phyloP scores from a whole-genome alignment of 345 rosid genomes.

The Rhodamnia rubescens region DNA sequence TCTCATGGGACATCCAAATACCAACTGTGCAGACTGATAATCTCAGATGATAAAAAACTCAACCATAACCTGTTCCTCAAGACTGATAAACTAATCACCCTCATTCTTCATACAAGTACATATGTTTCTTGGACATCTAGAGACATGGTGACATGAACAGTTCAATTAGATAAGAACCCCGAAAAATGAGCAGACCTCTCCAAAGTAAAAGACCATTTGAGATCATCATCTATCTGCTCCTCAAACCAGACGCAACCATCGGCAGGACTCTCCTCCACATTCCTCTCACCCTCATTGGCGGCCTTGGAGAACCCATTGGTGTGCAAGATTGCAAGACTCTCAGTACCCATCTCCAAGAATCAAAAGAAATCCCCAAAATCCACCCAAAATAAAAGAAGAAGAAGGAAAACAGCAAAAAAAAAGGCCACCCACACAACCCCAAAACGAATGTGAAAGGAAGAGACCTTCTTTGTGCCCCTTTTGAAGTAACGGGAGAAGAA shows the following conservation, averaged over 20 bases:
- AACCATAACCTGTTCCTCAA: neutral
- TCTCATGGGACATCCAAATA: neutral
- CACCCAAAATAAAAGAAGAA: too few species aligned
- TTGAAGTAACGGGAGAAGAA: neutral
- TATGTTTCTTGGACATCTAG: neutral
- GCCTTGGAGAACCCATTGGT: constrained; percentile 35
- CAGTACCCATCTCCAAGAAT: neutral
- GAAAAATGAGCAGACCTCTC: constrained; percentile 39
- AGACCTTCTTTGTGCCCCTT: neutral
- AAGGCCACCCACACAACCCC: neutral
- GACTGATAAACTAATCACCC: neutral
- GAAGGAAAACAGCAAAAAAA: neutral
- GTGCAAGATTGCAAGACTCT: neutral
- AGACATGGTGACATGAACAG: neutral
- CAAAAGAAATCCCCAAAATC: neutral
- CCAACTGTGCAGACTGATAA: neutral
- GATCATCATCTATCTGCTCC: constrained; percentile 73
- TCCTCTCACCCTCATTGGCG: constrained; percentile 17
- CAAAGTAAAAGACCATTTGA: constrained; percentile 89
- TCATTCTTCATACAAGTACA: neutral
- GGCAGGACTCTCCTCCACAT: neutral
- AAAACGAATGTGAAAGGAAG: neutral
- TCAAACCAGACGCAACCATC: constrained; percentile 48
- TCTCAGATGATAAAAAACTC: neutral
- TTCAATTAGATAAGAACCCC: neutral